phyloP scores from a whole-genome alignment of 208 protist genomes.

The Crithidia acanthocephali region DNA sequence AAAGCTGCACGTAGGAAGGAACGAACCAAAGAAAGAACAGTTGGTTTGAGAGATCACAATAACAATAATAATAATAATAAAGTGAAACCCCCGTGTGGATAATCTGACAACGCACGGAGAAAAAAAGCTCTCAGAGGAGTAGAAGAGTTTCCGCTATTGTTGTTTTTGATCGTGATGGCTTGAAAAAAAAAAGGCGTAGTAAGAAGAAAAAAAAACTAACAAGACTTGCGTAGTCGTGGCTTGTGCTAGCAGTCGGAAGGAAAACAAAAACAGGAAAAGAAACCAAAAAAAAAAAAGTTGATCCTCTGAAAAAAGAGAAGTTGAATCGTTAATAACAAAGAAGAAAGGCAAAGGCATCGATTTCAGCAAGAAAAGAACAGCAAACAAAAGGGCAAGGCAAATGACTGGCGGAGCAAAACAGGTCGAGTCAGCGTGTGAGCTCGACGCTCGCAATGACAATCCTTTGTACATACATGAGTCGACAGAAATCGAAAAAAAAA shows the following conservation, averaged over 20 bases:
- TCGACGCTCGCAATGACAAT: too few relatives aligned
- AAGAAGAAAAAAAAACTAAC: background rate
- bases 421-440: too few relatives aligned
- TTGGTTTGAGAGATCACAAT: background rate
- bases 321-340: constrained; percentile 12
- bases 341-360: constrained; percentile 1
- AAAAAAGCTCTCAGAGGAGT: background rate
- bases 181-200: background rate
- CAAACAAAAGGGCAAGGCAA: background rate
- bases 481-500: constrained; percentile 6
- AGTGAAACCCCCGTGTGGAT: too few relatives aligned
- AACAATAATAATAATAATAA: too few relatives aligned
- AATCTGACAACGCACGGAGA: background rate
- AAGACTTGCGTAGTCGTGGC: background rate
- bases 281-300: constrained; percentile 13
- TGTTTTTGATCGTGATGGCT: background rate
- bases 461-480: background rate
- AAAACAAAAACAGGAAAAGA: background rate
- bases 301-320: constrained; percentile 16
- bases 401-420: background rate
- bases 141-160: background rate
- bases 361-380: background rate
- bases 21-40: background rate
- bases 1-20: background rate
- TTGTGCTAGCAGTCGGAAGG: background rate